Conservation (phyloP, 140 eudicot species). For the Stevia rebaudiana region DNA sequence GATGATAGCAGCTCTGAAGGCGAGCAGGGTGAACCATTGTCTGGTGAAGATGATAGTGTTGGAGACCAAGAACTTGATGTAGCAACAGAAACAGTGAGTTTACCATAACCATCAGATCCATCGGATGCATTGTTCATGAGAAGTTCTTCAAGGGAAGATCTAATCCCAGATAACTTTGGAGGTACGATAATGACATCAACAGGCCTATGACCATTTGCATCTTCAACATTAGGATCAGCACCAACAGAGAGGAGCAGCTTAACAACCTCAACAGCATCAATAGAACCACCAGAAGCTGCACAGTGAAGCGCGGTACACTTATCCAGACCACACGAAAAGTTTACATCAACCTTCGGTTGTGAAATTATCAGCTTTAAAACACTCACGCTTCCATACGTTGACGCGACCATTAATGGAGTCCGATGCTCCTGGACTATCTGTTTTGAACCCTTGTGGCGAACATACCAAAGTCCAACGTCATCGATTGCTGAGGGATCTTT, state of each 20-base stretch:
- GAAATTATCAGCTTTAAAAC: slow-evolving; percentile 49
- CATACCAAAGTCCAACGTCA: slow-evolving; percentile 77
- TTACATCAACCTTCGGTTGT: slow-evolving; percentile 61
- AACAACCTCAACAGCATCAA: slow-evolving; percentile 46
- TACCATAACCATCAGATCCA: slow-evolving; percentile 39
- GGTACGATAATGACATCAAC: slow-evolving; percentile 60
- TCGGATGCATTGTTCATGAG: slow-evolving; percentile 40
- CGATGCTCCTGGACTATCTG: slow-evolving; percentile 57
- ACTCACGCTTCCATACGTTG: slow-evolving; percentile 64
- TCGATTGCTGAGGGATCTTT: slow-evolving; percentile 38
- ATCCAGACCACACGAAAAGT: slow-evolving; percentile 52
- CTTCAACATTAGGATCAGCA: slow-evolving; percentile 63
- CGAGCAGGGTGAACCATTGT: slow-evolving; percentile 56
- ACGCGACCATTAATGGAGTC: slow-evolving; percentile 89
- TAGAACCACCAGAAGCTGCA: slow-evolving; percentile 84
- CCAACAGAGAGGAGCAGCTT: slow-evolving; percentile 61
- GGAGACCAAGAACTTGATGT: slow-evolving; percentile 54
- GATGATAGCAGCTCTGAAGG: slow-evolving; percentile 54
- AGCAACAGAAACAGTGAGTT: slow-evolving; percentile 43
- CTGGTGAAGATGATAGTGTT: slow-evolving; percentile 59
- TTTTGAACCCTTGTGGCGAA: slow-evolving; percentile 55
- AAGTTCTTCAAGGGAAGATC: slow-evolving; percentile 54
- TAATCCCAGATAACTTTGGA: slow-evolving; percentile 42
- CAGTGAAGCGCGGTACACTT: slow-evolving; percentile 80
- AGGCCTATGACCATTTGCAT: slow-evolving; percentile 62